These are phyloP conservation scores for Pythium sukuiense DNA, from an alignment of 352 stramenopile species.

Conservation along the genomic window DNA sequence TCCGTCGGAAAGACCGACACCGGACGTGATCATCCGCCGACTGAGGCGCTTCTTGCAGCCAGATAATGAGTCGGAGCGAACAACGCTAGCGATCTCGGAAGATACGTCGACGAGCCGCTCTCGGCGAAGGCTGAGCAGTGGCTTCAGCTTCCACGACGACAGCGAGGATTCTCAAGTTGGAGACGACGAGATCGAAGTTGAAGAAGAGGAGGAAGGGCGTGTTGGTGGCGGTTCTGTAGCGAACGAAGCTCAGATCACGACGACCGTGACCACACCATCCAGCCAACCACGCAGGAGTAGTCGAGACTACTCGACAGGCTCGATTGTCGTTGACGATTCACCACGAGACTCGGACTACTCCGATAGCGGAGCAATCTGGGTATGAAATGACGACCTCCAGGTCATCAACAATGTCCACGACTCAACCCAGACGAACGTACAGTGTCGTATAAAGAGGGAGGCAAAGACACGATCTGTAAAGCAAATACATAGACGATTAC, in stretches of 20 bases:
- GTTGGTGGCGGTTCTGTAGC: not conserved
- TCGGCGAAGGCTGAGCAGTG: slow-evolving; percentile 14
- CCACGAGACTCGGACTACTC: slow-evolving; percentile 13
- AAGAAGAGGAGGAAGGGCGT: not conserved
- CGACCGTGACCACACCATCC: not conserved
- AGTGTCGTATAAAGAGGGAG: not conserved
- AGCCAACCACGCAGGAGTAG: not conserved
- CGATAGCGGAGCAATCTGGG: slow-evolving; percentile 16
- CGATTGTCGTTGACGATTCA: not conserved
- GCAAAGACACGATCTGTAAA: not conserved
- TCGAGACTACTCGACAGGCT: not conserved
- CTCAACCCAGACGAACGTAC: not conserved
- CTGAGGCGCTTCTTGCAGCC: slow-evolving; percentile 5
- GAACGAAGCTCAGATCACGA: slow-evolving; percentile 1
- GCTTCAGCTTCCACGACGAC: slow-evolving; percentile 11
- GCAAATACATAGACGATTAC: slow-evolving; percentile 4
- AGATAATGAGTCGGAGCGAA: not conserved
- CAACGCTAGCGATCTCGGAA: not conserved
- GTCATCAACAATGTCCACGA: not conserved
- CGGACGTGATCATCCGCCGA: slow-evolving; percentile 29
- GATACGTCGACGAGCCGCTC: slow-evolving; percentile 1
- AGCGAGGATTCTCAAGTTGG: not conserved
- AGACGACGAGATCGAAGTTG: not conserved
- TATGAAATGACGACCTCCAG: not conserved
- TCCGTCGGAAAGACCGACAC: slow-evolving; percentile 30